phyloP scores from a whole-genome alignment of 768 basidiomycete genomes.

The Galerina marginata region DNA sequence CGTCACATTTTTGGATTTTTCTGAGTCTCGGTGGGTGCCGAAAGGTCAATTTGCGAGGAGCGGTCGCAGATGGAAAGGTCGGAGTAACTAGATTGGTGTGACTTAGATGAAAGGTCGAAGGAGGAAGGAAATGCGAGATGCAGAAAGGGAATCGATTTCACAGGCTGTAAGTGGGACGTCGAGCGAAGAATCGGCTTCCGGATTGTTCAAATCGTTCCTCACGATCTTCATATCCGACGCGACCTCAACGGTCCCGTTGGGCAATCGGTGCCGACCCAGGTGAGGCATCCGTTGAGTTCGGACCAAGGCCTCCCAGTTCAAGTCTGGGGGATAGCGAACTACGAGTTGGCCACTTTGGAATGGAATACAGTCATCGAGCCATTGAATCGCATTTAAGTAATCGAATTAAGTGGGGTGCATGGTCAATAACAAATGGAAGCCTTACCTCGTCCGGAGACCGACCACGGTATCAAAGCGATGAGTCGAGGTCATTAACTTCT shows the following conservation, averaged over 20 bases:
- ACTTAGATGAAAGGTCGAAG: conserved; percentile 34
- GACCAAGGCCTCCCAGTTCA: conserved; percentile 35
- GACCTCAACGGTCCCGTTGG: conserved; percentile 1
- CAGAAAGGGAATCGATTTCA: conserved; percentile 47
- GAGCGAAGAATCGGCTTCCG: conserved; percentile 36
- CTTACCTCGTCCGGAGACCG: conserved; percentile 19
- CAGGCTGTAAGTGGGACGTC: conserved; percentile 47
- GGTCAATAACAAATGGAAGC: neutral
- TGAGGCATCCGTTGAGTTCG: conserved; percentile 26
- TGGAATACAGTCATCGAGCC: conserved; percentile 37
- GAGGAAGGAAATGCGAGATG: conserved; percentile 39
- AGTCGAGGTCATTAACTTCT: conserved; percentile 11
- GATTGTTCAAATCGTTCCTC: conserved; percentile 32
- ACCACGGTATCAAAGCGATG: conserved; percentile 17
- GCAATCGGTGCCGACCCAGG: conserved; percentile 19
- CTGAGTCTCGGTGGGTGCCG: neutral
- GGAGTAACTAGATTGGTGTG: conserved; percentile 41
- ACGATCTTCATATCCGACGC: conserved; percentile 14
- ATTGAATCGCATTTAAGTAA: conserved; percentile 31
- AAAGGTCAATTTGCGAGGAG: neutral
- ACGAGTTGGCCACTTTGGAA: conserved; percentile 27
- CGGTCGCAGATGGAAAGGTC: conserved; percentile 35
- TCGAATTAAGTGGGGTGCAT: neutral
- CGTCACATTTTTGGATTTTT: conserved; percentile 1
- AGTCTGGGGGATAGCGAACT: conserved; percentile 36